Evolutionary conservation across 805 yeast genomes (phyloP), one percentile per base, ranked within the genome.

Genomic region (Candida anglica): DNA sequence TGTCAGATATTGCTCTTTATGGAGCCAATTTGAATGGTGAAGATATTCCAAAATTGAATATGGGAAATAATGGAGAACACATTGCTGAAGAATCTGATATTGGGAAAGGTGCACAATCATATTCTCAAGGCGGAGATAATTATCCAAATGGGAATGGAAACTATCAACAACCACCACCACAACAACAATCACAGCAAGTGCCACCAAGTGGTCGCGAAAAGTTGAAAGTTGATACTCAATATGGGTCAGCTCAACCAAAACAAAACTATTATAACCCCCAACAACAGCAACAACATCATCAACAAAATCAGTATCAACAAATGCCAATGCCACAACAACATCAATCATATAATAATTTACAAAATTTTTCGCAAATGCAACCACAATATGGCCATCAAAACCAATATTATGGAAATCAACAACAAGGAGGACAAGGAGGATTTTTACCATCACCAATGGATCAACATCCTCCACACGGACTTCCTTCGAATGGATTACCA

Each of bases 1-100:
- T 60, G 19, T 46, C 65, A 3, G 60, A 60, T 36, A 58, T 64
- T 28, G 69, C 66, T 1, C 39, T 53, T 20, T 64, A 60, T 39
- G 69, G 67, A 6, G 67, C 63, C 17, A 38, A 41, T 3, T 45
- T 61, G 35, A 58, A 60, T 34, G 64, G 56, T 8, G 63, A 59
- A 13, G 16, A 19, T 4, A 27, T 30, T 6, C 25, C 13, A 11
- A 21, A 27, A 19, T 6, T 6, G 13, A 24, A 11, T 13, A 11
- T 10, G 6, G 27, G 13, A 24, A 21, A 6, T 4, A 14, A 17
- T 11, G n/a, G n/a, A n/a, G 30, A 27, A 17, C 30, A n/a, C 7
- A 15, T 6, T 6, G 19, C 7, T 15, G 9, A 8, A 5, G n/a
- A 27, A 11, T 15, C n/a, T 11, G 6, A 15, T 6, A 24, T 10